Evolutionary conservation across 2,329 filamentous ascomycete species (phyloP).

Genomic region (Ophiostoma sp.): DNA sequence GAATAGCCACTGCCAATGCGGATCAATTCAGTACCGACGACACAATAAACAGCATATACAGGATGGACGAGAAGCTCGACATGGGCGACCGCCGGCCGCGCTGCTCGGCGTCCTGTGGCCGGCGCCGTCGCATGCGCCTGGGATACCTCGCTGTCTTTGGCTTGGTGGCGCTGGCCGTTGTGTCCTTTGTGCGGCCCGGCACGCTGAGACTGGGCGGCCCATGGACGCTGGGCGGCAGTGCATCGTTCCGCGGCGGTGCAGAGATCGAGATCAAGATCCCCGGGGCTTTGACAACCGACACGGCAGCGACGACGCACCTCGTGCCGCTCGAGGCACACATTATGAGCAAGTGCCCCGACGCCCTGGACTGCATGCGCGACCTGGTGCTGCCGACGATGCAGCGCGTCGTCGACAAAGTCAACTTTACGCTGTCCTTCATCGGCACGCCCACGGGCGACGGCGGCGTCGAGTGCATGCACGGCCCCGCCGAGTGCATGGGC

Average conservation of each 20-base stretch:
- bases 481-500: constrained; percentile 81
- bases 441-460: constrained; percentile 62
- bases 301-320: constrained; percentile 28
- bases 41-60: background rate
- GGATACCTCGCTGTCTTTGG: constrained; percentile 18
- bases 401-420: constrained; percentile 71
- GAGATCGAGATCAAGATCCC: background rate
- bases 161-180: constrained; percentile 20
- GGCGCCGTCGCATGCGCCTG: constrained; percentile 20
- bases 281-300: background rate
- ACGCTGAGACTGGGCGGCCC: background rate
- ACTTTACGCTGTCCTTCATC: constrained; percentile 88
- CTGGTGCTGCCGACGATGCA: constrained; percentile 85
- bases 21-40: too few relatives aligned
- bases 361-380: constrained; percentile 68
- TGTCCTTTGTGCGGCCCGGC: constrained; percentile 21
- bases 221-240: background rate
- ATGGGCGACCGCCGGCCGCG: constrained; percentile 10
- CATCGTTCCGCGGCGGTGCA: background rate
- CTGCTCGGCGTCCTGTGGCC: background rate
- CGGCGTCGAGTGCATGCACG: constrained; percentile 83
- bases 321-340: constrained; percentile 90
- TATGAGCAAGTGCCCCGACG: constrained; percentile 96
- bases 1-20: too few relatives aligned
- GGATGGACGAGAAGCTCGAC: constrained; percentile 10